Conservation (phyloP, 805 yeast genomes). For the Sugiyamaella boreocaroliniensis region DNA sequence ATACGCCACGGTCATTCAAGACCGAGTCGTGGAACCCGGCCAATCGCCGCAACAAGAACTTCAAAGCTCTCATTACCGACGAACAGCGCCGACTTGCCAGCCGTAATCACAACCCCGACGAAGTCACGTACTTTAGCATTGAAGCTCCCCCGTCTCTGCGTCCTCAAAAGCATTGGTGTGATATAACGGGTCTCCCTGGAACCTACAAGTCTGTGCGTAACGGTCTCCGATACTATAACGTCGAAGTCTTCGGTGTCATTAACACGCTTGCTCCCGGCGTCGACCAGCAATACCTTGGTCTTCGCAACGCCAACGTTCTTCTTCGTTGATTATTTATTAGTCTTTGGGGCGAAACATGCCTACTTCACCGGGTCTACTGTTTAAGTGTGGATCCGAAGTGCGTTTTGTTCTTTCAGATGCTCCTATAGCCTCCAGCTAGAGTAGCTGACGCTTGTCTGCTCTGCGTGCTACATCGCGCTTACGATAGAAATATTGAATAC, state of each 20-base stretch:
- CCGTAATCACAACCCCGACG: conserved; percentile 30
- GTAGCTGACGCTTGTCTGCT: too few species aligned
- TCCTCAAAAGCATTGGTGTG: conserved; percentile 84
- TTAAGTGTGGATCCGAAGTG: too few species aligned
- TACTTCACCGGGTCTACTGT: too few species aligned
- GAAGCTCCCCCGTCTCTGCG: conserved; percentile 81
- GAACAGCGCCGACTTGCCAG: conserved; percentile 59
- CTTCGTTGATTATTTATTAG: conserved; percentile 40
- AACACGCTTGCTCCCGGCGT: conserved; percentile 80
- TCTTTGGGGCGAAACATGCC: not conserved
- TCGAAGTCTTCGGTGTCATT: conserved; percentile 72
- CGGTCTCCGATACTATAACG: conserved; percentile 70
- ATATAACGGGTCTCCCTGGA: conserved; percentile 82
- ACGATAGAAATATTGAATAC: too few species aligned
- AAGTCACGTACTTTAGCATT: conserved; percentile 60
- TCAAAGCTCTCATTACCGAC: conserved; percentile 66
- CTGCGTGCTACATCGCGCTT: too few species aligned
- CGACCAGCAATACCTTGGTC: conserved; percentile 84
- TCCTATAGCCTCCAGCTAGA: too few species aligned
- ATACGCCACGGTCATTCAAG: conserved; percentile 43
- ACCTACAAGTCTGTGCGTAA: conserved; percentile 62
- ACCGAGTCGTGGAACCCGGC: conserved; percentile 45
- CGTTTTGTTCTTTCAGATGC: too few species aligned
- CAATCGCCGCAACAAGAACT: conserved; percentile 61
- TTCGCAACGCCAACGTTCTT: conserved; percentile 83